Conservation (phyloP, 2,329 filamentous ascomycete genomes). For the Colletotrichum lindemuthianum region DNA sequence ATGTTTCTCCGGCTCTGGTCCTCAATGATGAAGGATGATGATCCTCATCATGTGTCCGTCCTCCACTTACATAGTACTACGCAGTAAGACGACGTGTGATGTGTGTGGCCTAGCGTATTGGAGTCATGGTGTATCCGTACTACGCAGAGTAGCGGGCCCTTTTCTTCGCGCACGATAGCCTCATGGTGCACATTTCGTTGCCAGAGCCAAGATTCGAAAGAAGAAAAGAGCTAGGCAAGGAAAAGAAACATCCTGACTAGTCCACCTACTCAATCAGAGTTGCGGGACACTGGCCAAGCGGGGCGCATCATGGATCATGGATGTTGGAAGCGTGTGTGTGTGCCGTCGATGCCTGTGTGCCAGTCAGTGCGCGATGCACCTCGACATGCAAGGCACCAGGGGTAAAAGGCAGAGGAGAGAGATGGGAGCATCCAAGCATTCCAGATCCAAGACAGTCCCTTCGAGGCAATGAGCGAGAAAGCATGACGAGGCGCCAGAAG, state of each 20-base stretch:
- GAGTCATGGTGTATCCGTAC: no score
- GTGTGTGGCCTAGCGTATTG: no score
- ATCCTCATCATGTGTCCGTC: no score
- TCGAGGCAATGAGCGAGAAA: slow-evolving; percentile 1
- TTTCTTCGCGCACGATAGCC: background rate
- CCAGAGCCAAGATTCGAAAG: background rate
- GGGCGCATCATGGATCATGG: background rate
- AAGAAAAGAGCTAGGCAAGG: background rate
- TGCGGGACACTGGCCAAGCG: background rate
- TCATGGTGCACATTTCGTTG: background rate
- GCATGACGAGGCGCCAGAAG: background rate
- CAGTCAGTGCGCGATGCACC: slow-evolving; percentile 24
- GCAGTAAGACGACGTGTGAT: no score
- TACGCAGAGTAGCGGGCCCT: no score
- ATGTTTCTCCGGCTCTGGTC: no score
- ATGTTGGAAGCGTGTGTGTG: background rate
- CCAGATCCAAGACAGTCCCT: slow-evolving; percentile 1
- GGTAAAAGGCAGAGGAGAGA: slow-evolving; percentile 2
- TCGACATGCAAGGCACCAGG: slow-evolving; percentile 33
- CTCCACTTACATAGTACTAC: no score
- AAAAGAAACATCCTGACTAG: background rate
- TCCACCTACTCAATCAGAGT: background rate
- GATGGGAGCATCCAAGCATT: background rate
- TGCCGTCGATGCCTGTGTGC: slow-evolving; percentile 4
- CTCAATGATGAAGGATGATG: no score